A percentile compares a stretch with the other conserved stretches of the same genome.
phyloP scores from a whole-genome alignment of 2,329 filamentous ascomycete species.

The Dactylonectria estremocensis region DNA sequence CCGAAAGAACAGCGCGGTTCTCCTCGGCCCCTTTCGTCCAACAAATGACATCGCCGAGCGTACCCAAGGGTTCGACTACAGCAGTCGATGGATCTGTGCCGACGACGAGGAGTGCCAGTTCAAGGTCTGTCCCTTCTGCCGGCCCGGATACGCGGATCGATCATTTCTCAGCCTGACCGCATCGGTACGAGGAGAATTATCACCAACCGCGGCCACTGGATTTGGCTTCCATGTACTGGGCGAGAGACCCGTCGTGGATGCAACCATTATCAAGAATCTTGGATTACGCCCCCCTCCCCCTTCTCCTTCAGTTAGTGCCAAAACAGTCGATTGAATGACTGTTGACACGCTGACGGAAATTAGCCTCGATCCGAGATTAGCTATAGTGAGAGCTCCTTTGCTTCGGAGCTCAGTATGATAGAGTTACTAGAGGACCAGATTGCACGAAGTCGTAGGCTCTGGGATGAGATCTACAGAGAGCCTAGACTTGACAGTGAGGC shows the following conservation, averaged over 20 bases:
- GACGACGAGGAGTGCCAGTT: constrained; percentile 63
- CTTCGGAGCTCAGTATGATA: constrained; percentile 42
- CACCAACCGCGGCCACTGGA: constrained; percentile 64
- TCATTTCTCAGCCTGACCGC: constrained; percentile 66
- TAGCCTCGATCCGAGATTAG: constrained; percentile 26
- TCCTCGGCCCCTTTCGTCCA: constrained; percentile 36
- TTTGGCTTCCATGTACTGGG: constrained; percentile 66
- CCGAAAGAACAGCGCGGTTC: constrained; percentile 43
- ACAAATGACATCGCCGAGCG: constrained; percentile 35
- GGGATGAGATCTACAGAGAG: constrained; percentile 16
- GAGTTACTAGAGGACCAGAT: constrained; percentile 50
- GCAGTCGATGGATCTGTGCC: constrained; percentile 57
- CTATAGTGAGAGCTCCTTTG: constrained; percentile 27
- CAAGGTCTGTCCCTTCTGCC: constrained; percentile 66
- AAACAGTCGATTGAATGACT: not conserved
- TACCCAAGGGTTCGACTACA: constrained; percentile 38
- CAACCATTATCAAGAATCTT: constrained; percentile 56
- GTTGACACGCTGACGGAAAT: not conserved
- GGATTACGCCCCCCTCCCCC: constrained; percentile 56
- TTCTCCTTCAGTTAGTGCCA: constrained; percentile 53
- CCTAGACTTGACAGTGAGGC: constrained; percentile 26
- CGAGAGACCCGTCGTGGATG: constrained; percentile 61
- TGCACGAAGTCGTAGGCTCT: constrained; percentile 34
- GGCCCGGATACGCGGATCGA: constrained; percentile 60
- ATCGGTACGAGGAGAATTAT: constrained; percentile 65